Conservation (phyloP, 148 eudicot species). For the Silene latifolia region DNA sequence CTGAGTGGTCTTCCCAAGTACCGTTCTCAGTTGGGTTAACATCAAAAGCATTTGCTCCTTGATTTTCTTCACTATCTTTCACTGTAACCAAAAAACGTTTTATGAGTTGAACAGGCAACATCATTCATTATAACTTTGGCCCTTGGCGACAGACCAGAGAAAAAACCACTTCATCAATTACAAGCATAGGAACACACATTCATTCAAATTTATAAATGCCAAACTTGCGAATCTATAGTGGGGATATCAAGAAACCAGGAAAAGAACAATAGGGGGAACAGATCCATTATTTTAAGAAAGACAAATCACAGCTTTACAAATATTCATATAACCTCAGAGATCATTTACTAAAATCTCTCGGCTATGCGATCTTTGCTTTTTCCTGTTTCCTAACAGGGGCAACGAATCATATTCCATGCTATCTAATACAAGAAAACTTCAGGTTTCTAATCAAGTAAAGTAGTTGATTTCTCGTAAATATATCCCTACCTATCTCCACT, state of each 20-base stretch:
- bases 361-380: neutral
- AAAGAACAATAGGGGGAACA: neutral
- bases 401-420: neutral
- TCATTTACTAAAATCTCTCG: neutral
- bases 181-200: neutral
- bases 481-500: neutral
- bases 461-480: no score
- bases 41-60: constrained; percentile 23
- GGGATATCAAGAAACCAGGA: neutral
- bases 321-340: no score
- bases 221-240: neutral
- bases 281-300: no score
- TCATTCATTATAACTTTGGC: neutral
- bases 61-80: constrained; percentile 34
- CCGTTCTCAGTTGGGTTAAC: constrained; percentile 16
- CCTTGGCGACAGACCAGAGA: neutral
- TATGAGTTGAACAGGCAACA: constrained; percentile 7
- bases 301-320: no score
- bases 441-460: no score
- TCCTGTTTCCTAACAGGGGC: neutral
- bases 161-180: neutral
- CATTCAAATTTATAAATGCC: neutral
- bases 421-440: neutral
- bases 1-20: constrained; percentile 20
- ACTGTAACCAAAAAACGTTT: constrained; percentile 35